Base-by-base conservation (phyloP, 495 filamentous ascomycete genomes). In the Astrothelium subdiscretum region DNA sequence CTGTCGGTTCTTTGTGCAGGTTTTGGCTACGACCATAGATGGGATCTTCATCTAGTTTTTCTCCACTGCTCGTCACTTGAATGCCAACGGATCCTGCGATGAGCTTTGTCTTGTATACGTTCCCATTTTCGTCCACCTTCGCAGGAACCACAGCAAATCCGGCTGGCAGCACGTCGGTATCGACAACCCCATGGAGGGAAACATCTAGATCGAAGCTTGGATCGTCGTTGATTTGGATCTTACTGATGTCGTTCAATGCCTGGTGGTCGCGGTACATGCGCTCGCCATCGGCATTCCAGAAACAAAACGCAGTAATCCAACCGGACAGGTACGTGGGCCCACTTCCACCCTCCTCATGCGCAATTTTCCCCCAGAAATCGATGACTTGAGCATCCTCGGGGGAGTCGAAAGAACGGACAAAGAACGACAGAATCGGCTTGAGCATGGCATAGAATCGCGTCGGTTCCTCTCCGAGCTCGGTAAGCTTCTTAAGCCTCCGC, bases 221-320 rank as follows among this genome's bases (percentile, higher is more conserved):
- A 8, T 5, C 20, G 15, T 44, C 18, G 3, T 31, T n/a, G n/a
- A 59, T n/a, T 27, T 48, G 43, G 20, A 48, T 44, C 40, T 15
- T 51, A 54, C 31, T 32, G 24, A 60, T 60, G 2, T 60, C 11
- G n/a, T 12, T 18, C 26, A 43, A 20, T 27, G 1, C 10, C 11
- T 52, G 26, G 10, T 4, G 20, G 13, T 57, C 35, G 20, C 59
- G 26, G 59, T 64, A 65, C 15, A 74, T 31, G 13, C 11, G 62
- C 2, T 59, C 40, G 8, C 79, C 79, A 2, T 75, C 60, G 5
- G 64, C 67, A 20, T 72, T 57, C 79, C 79, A 82, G 69, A 75
- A 78, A 44, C 72, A 73, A 69, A 82, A 82, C 0, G 73, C 79
- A 0, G 76, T 75, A 60, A 80, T 73, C 79, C 78, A 81, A 15